These are phyloP conservation scores for Dissophora globulifera DNA, from an alignment of 192 early-diverging fungal species.

Conservation along the genomic window DNA sequence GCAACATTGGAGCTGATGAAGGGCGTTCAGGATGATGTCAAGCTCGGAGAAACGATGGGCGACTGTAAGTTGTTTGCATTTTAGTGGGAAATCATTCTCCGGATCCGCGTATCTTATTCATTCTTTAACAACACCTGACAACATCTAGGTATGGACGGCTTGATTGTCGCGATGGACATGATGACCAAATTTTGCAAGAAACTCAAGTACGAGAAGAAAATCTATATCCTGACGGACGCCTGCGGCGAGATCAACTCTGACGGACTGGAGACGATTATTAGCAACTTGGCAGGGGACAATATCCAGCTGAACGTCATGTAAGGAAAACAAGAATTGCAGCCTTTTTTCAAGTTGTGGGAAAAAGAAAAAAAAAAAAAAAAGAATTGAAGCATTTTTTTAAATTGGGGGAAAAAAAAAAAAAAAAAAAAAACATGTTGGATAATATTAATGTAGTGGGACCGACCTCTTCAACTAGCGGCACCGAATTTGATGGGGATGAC, in stretches of 20 bases:
- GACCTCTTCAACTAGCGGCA: slow-evolving; percentile 53
- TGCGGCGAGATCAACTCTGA: slow-evolving; percentile 58
- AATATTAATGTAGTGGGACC: no score
- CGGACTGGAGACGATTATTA: slow-evolving; percentile 50
- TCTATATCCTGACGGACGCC: slow-evolving; percentile 74
- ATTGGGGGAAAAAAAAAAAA: no score
- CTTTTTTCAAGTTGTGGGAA: no score
- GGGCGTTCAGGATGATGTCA: slow-evolving; percentile 55
- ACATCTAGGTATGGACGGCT: slow-evolving; percentile 68
- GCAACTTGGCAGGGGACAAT: slow-evolving; percentile 29
- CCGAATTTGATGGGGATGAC: slow-evolving; percentile 53
- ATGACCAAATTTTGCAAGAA: slow-evolving; percentile 65
- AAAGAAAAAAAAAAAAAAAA: no score
- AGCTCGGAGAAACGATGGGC: slow-evolving; percentile 55
- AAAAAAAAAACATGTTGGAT: no score
- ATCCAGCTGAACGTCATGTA: slow-evolving; percentile 66
- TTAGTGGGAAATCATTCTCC: neutral
- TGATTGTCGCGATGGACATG: slow-evolving; percentile 68
- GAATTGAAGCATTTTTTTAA: no score
- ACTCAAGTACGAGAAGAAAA: slow-evolving; percentile 73
- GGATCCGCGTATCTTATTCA: neutral
- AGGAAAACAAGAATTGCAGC: no score
- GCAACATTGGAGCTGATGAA: slow-evolving; percentile 62
- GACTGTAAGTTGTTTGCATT: slow-evolving; percentile 69
- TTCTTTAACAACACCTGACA: no score